Base-by-base conservation (phyloP, 2,329 filamentous ascomycete species). In the Calonectria hawksworthii region DNA sequence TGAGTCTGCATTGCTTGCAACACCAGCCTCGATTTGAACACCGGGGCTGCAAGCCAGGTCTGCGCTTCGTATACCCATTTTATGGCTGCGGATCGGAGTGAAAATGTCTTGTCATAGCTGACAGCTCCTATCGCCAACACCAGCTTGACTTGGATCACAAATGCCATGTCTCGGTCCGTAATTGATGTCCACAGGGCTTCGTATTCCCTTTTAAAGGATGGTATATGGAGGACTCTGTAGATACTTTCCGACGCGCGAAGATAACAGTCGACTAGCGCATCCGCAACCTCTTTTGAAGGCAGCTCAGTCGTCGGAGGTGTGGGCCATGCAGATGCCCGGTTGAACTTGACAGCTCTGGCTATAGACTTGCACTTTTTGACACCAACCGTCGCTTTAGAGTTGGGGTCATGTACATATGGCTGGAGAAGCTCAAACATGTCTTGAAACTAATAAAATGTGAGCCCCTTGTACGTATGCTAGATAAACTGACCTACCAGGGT, bases 1-100 rank as follows among this genome's bases (percentile, higher is more conserved):
- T 84, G 83, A 0, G 82, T 86, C 73, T 93, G 91, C 0, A 93
- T 74, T n/a, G 84, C 86, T 36, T 87, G 86, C 0, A 92, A 83
- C 1, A 84, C 86, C 0, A 92, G 83, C 0, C 86, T 83, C 0
- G 86, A 85, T 74, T 93, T 93, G 78, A 88, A 89, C 4, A 88
- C 84, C 0, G 91, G 91, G 7, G 87, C 86, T 0, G 88, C 87
- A 0, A 90, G 67, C 89, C 89, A 93, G 0, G 86, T 87, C 56
- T 90, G 88, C 0, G 88, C 91, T 75, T 92, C 90, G 70, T 90
- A 89, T 0, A 92, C 83, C 91, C 91, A 93, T 34, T 82, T 85
- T n/a, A 88, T 83, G 0, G 91, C 91, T 0, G 85, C 84, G 8
- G 83, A 67, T 9, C 90, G 87, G 44, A 92, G 76, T 0, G 87